Base-by-base conservation (phyloP, 2,329 filamentous ascomycete genomes). In the Passalora sequoiae region DNA sequence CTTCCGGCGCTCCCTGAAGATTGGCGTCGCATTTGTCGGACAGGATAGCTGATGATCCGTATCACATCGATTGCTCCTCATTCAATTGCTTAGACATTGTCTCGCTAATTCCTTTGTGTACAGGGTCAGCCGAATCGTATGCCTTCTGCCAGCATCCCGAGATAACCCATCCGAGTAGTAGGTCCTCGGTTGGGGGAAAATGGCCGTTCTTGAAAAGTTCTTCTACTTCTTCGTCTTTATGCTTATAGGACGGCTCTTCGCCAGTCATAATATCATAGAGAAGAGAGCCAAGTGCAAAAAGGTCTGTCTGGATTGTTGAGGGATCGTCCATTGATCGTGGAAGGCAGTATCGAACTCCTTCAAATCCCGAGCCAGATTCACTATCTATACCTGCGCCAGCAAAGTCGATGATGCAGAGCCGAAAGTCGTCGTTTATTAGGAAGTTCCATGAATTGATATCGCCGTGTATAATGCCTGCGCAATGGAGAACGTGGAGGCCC, bases 361-460 rank as follows among this genome's bases (percentile, higher is more conserved):
- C 24, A 12, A 27, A 27, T 12, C 6, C 24, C 35, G 45, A 42
- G 27, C 43, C 43, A 36, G 43, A 10, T 22, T 17, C 1, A 17
- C 30, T 29, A 29, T 45, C 43, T 33, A 40, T 40, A 4, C 37
- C 40, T 13, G 43, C 40, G 37, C 43, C 43, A 17, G 37, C 28
- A 27, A 27, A 27, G 24, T 27, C 24, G 30, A 44, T 44, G 16
- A 44, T 44, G 6, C 42, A 20, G 20, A 44, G 42, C 19, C 42
- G 35, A n/a, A 4, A 33, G 8, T 39, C 28, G 16, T 38, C 35
- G 21, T 32, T 13, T 19, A 44, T 9, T 6, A 40, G 43, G 30
- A 45, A 40, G 13, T 45, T 40, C 37, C 36, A 45, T 24, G 37
- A 45, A 36, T 45, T 45, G 43, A 45, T 40, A 24, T 40, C 43